These are phyloP conservation scores for Pulveroboletus sp. DNA, from an alignment of 1,284 basidiomycete genomes.

Conservation along the genomic window DNA sequence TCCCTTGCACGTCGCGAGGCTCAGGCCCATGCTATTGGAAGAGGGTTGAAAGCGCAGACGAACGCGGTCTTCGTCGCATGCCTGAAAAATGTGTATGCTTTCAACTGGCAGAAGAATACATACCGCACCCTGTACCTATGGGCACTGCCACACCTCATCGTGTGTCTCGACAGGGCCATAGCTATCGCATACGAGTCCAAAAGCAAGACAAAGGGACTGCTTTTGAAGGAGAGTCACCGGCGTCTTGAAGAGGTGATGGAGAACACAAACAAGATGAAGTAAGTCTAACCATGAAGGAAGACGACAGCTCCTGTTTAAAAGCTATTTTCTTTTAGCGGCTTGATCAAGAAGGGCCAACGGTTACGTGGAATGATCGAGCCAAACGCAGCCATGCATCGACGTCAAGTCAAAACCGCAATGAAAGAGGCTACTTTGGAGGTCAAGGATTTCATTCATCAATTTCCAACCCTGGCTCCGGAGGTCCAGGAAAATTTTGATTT, in stretches of 20 bases:
- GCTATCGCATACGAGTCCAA: conserved; percentile 35
- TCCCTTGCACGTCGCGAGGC: conserved; percentile 31
- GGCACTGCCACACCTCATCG: conserved; percentile 49
- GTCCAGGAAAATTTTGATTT: conserved; percentile 33
- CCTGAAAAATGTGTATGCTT: conserved; percentile 32
- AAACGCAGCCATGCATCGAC: conserved; percentile 28
- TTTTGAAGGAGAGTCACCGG: conserved; percentile 32
- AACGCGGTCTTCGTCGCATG: conserved; percentile 38
- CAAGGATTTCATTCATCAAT: conserved; percentile 27
- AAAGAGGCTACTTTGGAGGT: conserved; percentile 28
- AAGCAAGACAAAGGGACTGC: conserved; percentile 37
- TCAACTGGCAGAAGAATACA: conserved; percentile 37
- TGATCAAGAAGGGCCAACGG: conserved; percentile 22
- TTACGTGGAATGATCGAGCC: conserved; percentile 35
- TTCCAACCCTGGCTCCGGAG: conserved; percentile 17
- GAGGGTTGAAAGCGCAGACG: conserved; percentile 27
- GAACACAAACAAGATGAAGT: conserved; percentile 36
- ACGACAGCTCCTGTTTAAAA: background rate
- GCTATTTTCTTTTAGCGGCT: conserved; percentile 18
- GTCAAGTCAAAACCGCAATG: conserved; percentile 21
- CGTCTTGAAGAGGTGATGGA: conserved; percentile 40
- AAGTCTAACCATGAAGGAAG: conserved; percentile 12
- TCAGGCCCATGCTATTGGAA: conserved; percentile 30
- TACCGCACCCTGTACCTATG: conserved; percentile 52
- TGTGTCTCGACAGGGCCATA: conserved; percentile 45